phyloP scores from a whole-genome alignment of 306 rosid genomes.

The Glycyrrhiza uralensis region DNA sequence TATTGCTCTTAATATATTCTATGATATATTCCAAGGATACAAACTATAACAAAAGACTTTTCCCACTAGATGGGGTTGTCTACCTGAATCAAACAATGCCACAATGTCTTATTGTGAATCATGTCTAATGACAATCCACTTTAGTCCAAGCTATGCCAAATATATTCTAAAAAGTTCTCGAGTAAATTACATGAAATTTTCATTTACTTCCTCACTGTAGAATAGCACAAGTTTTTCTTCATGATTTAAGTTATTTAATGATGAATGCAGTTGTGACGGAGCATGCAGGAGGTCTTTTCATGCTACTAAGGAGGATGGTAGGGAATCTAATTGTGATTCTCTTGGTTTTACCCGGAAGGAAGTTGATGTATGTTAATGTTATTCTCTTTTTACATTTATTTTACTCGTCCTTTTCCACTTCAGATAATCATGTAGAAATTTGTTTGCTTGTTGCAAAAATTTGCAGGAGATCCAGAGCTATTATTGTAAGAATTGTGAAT shows the following conservation, averaged over 20 bases:
- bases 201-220: neutral
- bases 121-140: neutral
- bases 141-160: neutral
- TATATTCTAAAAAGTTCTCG: neutral
- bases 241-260: neutral
- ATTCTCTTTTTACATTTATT: constrained; percentile 7
- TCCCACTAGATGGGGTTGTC: neutral
- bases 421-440: constrained; percentile 1
- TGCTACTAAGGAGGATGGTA: constrained; percentile 56
- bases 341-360: constrained; percentile 66
- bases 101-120: neutral
- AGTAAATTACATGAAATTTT: neutral
- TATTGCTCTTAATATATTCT: too few species aligned
- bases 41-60: neutral
- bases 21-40: neutral
- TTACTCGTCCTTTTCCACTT: constrained; percentile 1
- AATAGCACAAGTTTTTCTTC: neutral
- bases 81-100: neutral
- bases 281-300: constrained; percentile 89
- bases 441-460: constrained; percentile 22
- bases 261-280: constrained; percentile 78
- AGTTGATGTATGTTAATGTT: constrained; percentile 56
- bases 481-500: constrained; percentile 69
- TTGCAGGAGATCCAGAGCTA: constrained; percentile 58
- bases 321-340: constrained; percentile 52